These are phyloP conservation scores for Aspergillus wentii DNA, from an alignment of 495 filamentous ascomycete genomes.

Conservation along the genomic window DNA sequence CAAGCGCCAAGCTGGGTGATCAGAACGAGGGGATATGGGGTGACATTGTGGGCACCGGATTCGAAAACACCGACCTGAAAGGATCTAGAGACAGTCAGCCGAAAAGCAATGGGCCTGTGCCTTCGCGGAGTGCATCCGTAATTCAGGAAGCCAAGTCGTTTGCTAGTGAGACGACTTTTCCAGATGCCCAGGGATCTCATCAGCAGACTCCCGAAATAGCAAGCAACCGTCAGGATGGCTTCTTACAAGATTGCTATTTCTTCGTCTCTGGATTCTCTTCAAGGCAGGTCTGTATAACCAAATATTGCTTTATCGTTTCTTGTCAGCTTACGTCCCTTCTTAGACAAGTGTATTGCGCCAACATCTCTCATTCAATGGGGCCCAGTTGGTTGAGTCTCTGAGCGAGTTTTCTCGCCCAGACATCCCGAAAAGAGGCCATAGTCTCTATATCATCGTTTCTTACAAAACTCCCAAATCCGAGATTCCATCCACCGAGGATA, in stretches of 20 bases:
- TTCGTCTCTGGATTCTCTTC: constrained; percentile 61
- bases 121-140: constrained; percentile 11
- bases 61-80: constrained; percentile 22
- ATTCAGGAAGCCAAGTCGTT: constrained; percentile 39
- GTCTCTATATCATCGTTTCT: constrained; percentile 51
- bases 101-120: constrained; percentile 25
- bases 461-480: constrained; percentile 37
- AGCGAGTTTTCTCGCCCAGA: constrained; percentile 33
- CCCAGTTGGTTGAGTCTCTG: constrained; percentile 37
- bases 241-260: constrained; percentile 46
- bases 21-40: constrained; percentile 84
- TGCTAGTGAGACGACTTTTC: constrained; percentile 33
- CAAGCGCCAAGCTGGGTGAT: constrained; percentile 70
- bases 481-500: constrained; percentile 36
- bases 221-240: constrained; percentile 21
- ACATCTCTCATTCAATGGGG: constrained; percentile 51
- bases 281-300: constrained; percentile 39
- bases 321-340: too few relatives aligned
- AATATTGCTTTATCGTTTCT: too few relatives aligned
- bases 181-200: constrained; percentile 19
- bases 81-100: constrained; percentile 25
- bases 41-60: constrained; percentile 66
- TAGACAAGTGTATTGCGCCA: constrained; percentile 43
- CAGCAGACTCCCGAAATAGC: constrained; percentile 10
- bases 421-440: constrained; percentile 36